Base-by-base conservation (phyloP, 1,284 basidiomycete genomes). In the Wallemia mellicola region DNA sequence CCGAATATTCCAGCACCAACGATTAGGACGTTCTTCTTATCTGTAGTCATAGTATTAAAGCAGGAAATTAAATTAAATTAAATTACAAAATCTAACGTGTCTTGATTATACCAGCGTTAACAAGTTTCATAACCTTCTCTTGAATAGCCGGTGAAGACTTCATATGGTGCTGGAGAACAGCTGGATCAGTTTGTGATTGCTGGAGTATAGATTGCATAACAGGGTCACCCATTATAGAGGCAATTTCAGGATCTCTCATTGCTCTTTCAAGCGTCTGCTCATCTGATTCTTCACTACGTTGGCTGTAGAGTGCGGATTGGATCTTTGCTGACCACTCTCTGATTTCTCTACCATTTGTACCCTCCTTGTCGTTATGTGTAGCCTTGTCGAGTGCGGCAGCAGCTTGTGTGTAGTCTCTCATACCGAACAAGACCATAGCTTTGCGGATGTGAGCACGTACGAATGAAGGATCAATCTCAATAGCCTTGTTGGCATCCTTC, bases 371-470 rank as follows among this genome's bases (percentile, higher is more conserved):
- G 59, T 76, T 75, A 38, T 84, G 81, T 27, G 75, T 72, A 1
- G 86, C 88, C 68, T 70, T 74, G 68, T 91, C 83, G 32, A 80
- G 71, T 2, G 81, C 84, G 66, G 86, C 81, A 61, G 92, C 75
- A 1, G 88, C 88, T 68, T 85, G 83, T 25, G 80, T 81, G 70
- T 83, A 81, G 60, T 98, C 91, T 65, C 86, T 85, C 92, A 98
- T 96, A 55, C 79, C 77, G 67, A 79, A 80, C 54, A 92, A 73
- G 58, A 96, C 81, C 66, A 80, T 81, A 28, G 83, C 79, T 73
- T 96, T 96, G 66, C 94, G 86, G 66, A 98, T 84, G 73, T 96
- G 85, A 15, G 86, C 94, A 73, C 94, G 98, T 71, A 92, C 76
- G 66, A 92, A 92, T 58, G 76, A 77, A 32, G 85, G 79, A 71